Base-by-base conservation (phyloP, 345 rosid genomes). In the Citropsis articulata region DNA sequence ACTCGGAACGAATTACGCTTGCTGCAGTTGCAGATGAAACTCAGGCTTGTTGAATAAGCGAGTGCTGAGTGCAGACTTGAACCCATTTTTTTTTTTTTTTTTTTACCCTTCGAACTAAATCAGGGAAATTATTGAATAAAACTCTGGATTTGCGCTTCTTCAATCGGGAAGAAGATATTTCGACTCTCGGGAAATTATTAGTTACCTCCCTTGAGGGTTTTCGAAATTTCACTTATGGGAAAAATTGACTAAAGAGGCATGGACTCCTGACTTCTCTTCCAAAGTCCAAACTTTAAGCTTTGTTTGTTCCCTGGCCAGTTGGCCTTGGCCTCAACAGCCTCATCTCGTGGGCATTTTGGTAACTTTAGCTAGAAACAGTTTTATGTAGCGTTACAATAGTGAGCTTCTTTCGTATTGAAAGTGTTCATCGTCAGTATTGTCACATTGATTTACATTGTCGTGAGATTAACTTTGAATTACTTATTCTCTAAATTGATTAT, bases 21-120 rank as follows among this genome's bases (percentile, higher is more conserved):
- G 25, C 6, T 72, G 62, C 71, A 71, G 27, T 6, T 77, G 70
- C 73, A 13, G 31, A 31, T 3, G 82, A 78, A 69, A 59, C 38
- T 62, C 6, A 74, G 56, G 53, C 69, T 63, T 53, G 71, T 27
- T 18, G 76, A 75, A 24, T 76, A 30, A 55, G 68, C 16, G 7
- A 64, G 30, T 6, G 86, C 70, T 28, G 81, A 76, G 63, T 59
- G 77, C 71, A 85, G 79, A 70, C 79, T 80, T 59, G 90, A 83
- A 22, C 84, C 82, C 82, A 86, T 85, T 36, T 21, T 33, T 6
- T 19, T 83, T 35, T 19, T 33, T 3, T 21, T 65, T 12, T 40
- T 40, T 40, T 9, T 1, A 38, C 45, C 2, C 57, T 53, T 18
- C 6, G 57, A 53, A 18, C 18, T 53, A 16, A 53, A 53, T 50